phyloP scores from a whole-genome alignment of 805 yeast genomes.

The Wickerhamiella australiensis region DNA sequence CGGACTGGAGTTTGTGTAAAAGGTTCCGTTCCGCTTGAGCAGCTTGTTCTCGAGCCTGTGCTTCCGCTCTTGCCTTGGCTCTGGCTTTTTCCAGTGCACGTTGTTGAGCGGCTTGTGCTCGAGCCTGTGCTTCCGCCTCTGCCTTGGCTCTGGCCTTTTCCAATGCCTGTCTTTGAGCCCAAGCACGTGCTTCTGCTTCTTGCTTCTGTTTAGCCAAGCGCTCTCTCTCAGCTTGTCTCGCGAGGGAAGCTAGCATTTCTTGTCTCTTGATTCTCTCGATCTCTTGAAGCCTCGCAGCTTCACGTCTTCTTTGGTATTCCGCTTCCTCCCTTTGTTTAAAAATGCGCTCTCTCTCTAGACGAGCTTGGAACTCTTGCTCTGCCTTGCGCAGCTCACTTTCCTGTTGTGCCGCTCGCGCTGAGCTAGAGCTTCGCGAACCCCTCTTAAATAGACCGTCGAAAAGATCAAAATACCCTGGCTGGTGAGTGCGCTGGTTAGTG shows the following conservation, averaged over 20 bases:
- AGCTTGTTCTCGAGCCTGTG: no score
- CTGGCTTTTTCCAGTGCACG: conserved; percentile 20
- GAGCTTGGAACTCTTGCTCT: background rate
- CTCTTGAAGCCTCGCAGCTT: background rate
- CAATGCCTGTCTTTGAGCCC: conserved; percentile 18
- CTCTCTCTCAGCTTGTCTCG: background rate
- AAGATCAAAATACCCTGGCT: background rate
- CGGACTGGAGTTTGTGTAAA: background rate
- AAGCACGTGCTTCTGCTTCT: conserved; percentile 15
- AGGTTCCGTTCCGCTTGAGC: background rate
- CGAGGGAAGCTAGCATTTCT: background rate
- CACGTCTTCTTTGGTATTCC: no score
- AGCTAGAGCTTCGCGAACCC: background rate
- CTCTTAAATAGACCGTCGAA: background rate
- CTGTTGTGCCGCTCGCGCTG: background rate
- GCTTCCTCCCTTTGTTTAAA: no score
- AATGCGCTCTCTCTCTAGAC: background rate
- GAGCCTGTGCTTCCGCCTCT: no score
- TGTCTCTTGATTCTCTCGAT: background rate
- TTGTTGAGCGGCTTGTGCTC: no score
- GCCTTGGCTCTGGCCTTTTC: conserved; percentile 19
- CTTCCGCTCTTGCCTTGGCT: conserved; percentile 7
- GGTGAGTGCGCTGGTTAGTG: no score
- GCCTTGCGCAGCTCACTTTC: background rate
- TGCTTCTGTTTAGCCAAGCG: background rate